Conservation (phyloP, 768 basidiomycete genomes). For the Boletus rufocinnamomeus region DNA sequence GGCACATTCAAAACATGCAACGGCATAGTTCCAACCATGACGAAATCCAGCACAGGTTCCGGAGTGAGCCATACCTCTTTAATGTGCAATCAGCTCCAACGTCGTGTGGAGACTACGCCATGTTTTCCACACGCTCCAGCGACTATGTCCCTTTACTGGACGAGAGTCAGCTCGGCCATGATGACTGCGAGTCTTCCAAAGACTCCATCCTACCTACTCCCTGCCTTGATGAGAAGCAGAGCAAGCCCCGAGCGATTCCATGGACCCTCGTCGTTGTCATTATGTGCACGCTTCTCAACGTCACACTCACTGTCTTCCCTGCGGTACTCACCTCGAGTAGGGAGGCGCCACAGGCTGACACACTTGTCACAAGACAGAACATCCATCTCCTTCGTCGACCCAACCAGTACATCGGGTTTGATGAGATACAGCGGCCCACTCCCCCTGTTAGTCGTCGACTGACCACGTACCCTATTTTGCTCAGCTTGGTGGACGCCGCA, state of each 20-base stretch:
- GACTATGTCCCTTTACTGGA: conserved; percentile 3
- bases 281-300: conserved; percentile 10
- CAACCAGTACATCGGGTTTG: conserved; percentile 15
- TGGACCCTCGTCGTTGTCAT: conserved; percentile 10
- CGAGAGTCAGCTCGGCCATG: background rate
- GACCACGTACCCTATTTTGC: conserved; percentile 9
- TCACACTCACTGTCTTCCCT: conserved; percentile 9
- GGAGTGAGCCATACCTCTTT: background rate
- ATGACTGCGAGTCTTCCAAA: background rate
- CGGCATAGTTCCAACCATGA: no score
- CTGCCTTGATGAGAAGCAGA: background rate
- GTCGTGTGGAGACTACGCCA: background rate
- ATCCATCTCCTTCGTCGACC: conserved; percentile 11
- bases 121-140: conserved; percentile 4
- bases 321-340: background rate
- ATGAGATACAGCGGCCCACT: conserved; percentile 7
- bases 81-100: background rate
- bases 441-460: conserved; percentile 5
- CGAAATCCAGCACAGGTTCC: no score
- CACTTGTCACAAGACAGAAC: conserved; percentile 8
- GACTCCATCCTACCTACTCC: background rate
- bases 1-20: no score
- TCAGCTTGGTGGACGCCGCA: conserved; percentile 14
- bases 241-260: conserved; percentile 1
- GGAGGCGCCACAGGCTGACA: background rate